These are phyloP conservation scores for Cordyceps farinosa DNA, from an alignment of 2,329 filamentous ascomycete species.

Conservation along the genomic window DNA sequence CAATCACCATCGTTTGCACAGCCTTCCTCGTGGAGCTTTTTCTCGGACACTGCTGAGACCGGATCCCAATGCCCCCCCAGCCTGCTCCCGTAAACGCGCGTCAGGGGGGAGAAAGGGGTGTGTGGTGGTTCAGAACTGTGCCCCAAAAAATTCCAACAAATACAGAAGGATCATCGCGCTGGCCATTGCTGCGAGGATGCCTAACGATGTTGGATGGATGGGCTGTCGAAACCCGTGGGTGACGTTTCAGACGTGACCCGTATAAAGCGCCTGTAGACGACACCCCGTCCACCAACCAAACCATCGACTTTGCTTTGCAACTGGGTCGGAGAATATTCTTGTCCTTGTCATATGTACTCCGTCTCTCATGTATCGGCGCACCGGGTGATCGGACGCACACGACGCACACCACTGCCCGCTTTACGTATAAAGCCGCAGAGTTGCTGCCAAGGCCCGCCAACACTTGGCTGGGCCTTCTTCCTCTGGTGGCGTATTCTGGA, in stretches of 20 bases:
- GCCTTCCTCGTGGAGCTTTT: conserved; percentile 1
- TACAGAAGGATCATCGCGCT: not conserved
- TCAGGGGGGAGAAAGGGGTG: not conserved
- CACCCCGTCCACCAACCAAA: not conserved
- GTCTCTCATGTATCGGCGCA: not conserved
- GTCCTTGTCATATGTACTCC: no score
- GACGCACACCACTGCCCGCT: no score
- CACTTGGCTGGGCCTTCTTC: no score
- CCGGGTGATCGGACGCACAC: not conserved
- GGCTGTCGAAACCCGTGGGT: not conserved
- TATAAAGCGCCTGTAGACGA: not conserved
- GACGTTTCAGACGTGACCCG: not conserved
- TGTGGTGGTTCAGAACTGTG: no score
- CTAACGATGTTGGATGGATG: not conserved
- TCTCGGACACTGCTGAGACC: not conserved
- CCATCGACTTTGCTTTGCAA: not conserved
- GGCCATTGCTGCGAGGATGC: not conserved
- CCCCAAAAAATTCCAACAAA: not conserved
- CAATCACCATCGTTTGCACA: not conserved
- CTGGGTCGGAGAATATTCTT: no score
- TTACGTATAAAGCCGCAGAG: no score
- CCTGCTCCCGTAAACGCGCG: not conserved
- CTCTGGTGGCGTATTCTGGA: no score
- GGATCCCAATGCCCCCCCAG: not conserved
- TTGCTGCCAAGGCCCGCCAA: no score